Evolutionary conservation across 78 protist species (phyloP), one percentile per base, ranked within the genome.

Genomic region (Trichosphaerium sp.): DNA sequence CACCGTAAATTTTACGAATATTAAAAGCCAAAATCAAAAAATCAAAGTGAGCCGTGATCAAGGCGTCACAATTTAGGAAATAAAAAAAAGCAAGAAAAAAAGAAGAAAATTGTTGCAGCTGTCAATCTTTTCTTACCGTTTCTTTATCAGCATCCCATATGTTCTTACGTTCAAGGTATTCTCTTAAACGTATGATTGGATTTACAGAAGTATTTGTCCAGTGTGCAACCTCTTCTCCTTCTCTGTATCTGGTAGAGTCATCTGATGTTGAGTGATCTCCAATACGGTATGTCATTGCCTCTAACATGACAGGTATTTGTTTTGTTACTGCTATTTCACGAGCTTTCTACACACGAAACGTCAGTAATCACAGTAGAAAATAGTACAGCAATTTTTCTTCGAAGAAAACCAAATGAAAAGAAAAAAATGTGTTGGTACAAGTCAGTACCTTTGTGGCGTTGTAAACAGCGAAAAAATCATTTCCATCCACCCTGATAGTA

Each of bases 251-350:
- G 14, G 89, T 39, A 15, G 94, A 80, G 54, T 94, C 98, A 44
- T 94, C 98, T 60, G 89, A 76, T 3, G 98, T 91, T 10, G 88
- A 75, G 83, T 94, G 98, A 70, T 91, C 93, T 39, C 97, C 88
- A 15, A 74, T 69, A 14, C 89, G 67, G 69, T 73, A 59, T 0
- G 82, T 76, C 85, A 72, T 73, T 3, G 87, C 87, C 49, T 90
- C 94, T 8, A 90, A 75, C 25, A 89, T 32, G n/a, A 83, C 89
- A 8, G 94, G 94, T 15, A 18, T 2, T 5, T 62, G 8, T 35
- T 65, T 11, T 12, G 43, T 49, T 28, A 51, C n/a, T n/a, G n/a
- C n/a, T n/a, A n/a, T n/a, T n/a, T n/a, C n/a, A n/a, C n/a, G n/a
- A n/a, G n/a, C n/a, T n/a, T n/a, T n/a, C n/a, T n/a, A n/a, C n/a